Conservation (phyloP, 225 moss, liverwort and hornwort genomes). For the Ulota crispa region DNA sequence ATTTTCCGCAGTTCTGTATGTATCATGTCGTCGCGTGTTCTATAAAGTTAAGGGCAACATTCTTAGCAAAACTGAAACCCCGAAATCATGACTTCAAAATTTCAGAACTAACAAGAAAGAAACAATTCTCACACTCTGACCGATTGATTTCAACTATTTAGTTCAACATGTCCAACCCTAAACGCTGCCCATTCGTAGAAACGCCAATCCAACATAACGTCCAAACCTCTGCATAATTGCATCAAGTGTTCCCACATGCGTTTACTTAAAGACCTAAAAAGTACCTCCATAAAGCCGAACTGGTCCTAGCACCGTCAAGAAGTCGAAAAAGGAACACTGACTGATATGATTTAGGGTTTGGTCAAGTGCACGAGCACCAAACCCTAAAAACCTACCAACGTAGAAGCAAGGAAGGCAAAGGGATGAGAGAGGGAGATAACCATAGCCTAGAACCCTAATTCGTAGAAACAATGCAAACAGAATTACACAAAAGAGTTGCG, state of each 20-base stretch:
- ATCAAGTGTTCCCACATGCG: not conserved
- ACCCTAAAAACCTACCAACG: not conserved
- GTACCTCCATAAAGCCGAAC: not conserved
- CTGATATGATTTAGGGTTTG: not conserved
- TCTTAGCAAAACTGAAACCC: not conserved
- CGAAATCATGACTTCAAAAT: not conserved
- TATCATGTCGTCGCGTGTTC: slow-evolving; percentile 89
- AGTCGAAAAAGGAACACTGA: not conserved
- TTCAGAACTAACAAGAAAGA: not conserved
- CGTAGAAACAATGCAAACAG: not conserved
- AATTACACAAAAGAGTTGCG: not conserved
- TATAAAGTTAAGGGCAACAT: slow-evolving; percentile 40
- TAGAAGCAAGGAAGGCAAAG: not conserved
- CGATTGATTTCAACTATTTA: not conserved
- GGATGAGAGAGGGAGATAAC: not conserved
- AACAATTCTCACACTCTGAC: not conserved
- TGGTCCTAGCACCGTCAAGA: not conserved
- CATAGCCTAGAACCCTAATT: slow-evolving; percentile 13
- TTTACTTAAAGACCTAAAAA: not conserved
- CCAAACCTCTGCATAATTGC: not conserved
- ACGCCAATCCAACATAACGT: not conserved
- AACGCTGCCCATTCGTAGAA: not conserved
- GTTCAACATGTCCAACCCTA: not conserved
- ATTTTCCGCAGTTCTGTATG: slow-evolving; percentile 67
- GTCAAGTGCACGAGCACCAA: not conserved